A percentile compares a stretch with the other conserved stretches of the same genome.
Conservation (phyloP, 2,329 filamentous ascomycete genomes). For the Claviceps monticola region DNA sequence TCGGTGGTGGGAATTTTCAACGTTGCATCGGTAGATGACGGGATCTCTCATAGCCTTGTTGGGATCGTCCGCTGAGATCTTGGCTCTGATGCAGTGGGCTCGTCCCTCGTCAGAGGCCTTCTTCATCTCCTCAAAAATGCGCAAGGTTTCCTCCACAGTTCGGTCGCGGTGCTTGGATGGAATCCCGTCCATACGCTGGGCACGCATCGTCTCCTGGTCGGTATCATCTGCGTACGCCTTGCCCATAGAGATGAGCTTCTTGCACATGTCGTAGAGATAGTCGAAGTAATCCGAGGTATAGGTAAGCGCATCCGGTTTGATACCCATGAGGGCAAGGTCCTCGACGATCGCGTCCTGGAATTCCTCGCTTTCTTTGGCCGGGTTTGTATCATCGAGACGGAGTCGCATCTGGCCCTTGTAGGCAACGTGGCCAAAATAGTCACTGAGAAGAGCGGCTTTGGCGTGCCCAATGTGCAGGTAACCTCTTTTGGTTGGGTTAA, state of each 20-base stretch:
- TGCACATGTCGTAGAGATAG: slow-evolving; percentile 71
- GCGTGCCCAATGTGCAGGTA: slow-evolving; percentile 94
- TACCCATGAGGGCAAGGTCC: slow-evolving; percentile 81
- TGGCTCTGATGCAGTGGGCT: slow-evolving; percentile 85
- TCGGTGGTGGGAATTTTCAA: slow-evolving; percentile 53
- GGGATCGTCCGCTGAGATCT: slow-evolving; percentile 79
- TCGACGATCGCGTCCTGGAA: slow-evolving; percentile 89
- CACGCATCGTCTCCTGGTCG: slow-evolving; percentile 73
- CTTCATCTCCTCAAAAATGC: slow-evolving; percentile 90
- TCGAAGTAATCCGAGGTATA: slow-evolving; percentile 97
- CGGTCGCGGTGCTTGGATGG: slow-evolving; percentile 70
- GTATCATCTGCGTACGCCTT: slow-evolving; percentile 93
- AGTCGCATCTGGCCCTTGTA: slow-evolving; percentile 85
- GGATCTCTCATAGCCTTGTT: slow-evolving; percentile 96
- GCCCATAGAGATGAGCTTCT: slow-evolving; percentile 73
- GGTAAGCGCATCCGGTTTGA: slow-evolving; percentile 73
- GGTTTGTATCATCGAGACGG: slow-evolving; percentile 95
- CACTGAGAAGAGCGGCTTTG: slow-evolving; percentile 84
- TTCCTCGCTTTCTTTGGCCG: slow-evolving; percentile 92
- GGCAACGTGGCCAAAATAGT: slow-evolving; percentile 90
- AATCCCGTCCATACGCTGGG: slow-evolving; percentile 72
- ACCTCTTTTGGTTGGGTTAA: slow-evolving; percentile 32
- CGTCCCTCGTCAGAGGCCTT: slow-evolving; percentile 63
- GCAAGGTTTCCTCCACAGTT: slow-evolving; percentile 68
- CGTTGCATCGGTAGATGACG: slow-evolving; percentile 90